Base-by-base conservation (phyloP, 2,329 filamentous ascomycete species). In the Pseudogymnoascus sp. region DNA sequence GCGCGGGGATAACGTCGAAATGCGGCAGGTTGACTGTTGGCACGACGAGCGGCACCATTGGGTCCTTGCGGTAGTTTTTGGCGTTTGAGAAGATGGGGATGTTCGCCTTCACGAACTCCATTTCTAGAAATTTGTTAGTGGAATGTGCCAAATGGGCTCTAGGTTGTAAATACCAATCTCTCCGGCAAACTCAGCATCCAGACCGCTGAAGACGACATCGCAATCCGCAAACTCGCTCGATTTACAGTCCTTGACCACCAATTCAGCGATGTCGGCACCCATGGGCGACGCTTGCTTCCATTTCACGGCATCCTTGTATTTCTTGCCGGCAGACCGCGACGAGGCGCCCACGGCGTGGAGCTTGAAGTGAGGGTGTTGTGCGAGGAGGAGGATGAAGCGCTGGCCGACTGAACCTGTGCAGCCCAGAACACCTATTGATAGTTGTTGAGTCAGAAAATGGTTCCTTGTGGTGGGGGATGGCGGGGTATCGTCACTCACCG, bases 61-160 rank as follows among this genome's bases (percentile, higher is more conserved):
- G 91, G 73, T 96, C 87, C 73, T 88, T 88, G 69, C 94, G 89
- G 82, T 96, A 91, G 83, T 97, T 97, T 77, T 97, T 97, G 59
- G 94, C 92, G 75, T 97, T 99, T 70, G 92, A 96, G 80, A 99
- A 97, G 73, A 97, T 89, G 70, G 90, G 86, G 59, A 97, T 85
- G 71, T 96, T 87, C 64, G 91, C 87, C 72, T 88, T 88, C 71
- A 96, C 82, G 75, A 97, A 97, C 68, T 89, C 89, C 83, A 90
- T 90, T 76, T 97, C 92, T 92, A 69, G 16, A 39, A 9, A 25
- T 4, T 3, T 4, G n/a, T 58, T 70, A 61, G 50, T 38, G 60
- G 66, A 36, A 57, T 60, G 20, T 30, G 43, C 36, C 30, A 39
- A 16, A 41, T 25, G 1, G 8, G 16, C n/a, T 3, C 7, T 16